These are phyloP conservation scores for Calvatia gigantea DNA, from an alignment of 768 basidiomycete species.

Conservation along the genomic window DNA sequence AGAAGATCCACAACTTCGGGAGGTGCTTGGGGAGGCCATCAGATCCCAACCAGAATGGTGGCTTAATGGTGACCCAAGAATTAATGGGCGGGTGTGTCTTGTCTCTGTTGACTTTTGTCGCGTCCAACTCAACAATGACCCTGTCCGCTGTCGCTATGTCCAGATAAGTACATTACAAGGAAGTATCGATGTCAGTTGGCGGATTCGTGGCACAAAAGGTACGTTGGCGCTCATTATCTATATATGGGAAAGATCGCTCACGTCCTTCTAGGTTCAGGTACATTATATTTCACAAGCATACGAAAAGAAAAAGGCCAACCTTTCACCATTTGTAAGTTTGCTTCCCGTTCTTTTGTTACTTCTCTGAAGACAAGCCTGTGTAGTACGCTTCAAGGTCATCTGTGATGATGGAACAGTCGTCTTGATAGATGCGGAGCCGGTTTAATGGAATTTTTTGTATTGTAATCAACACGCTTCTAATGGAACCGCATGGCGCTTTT, in stretches of 20 bases:
- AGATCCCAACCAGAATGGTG: slow-evolving; percentile 67
- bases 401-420: slow-evolving; percentile 56
- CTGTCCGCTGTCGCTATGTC: not conserved
- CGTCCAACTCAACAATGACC: not conserved
- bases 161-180: slow-evolving; percentile 75
- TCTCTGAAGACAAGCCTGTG: not conserved
- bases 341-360: not conserved
- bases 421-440: slow-evolving; percentile 34
- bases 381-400: slow-evolving; percentile 68
- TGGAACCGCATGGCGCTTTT: not conserved
- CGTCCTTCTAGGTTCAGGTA: slow-evolving; percentile 53
- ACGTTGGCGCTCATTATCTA: slow-evolving; percentile 12
- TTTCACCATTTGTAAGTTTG: slow-evolving; percentile 63
- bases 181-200: slow-evolving; percentile 74
- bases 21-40: slow-evolving; percentile 62
- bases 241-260: not conserved
- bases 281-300: slow-evolving; percentile 81
- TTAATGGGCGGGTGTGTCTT: slow-evolving; percentile 59
- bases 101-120: not conserved
- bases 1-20: slow-evolving; percentile 45
- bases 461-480: slow-evolving; percentile 1
- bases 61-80: slow-evolving; percentile 72
- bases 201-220: slow-evolving; percentile 72
- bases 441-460: slow-evolving; percentile 15
- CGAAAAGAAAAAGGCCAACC: slow-evolving; percentile 68